phyloP scores from a whole-genome alignment of 1,139 yeast species.

The Meyerozyma guilliermondii region DNA sequence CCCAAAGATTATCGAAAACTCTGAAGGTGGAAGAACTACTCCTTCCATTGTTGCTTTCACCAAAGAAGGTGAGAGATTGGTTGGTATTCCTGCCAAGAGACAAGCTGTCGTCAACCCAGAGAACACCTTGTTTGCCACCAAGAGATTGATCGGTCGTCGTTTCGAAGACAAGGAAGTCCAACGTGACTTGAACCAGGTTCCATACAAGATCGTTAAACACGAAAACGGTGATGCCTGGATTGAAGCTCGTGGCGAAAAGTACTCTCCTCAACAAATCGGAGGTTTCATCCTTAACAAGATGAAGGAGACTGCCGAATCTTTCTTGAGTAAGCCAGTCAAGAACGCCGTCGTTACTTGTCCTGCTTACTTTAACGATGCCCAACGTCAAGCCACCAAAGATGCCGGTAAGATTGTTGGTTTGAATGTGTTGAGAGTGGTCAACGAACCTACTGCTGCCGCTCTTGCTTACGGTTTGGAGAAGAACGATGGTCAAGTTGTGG shows the following conservation, averaged over 20 bases:
- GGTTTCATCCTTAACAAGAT: constrained; percentile 93
- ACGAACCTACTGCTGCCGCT: constrained; percentile 99
- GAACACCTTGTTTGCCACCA: constrained; percentile 95
- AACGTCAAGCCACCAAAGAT: constrained; percentile 97
- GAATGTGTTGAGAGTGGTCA: constrained; percentile 93
- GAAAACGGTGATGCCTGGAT: constrained; percentile 98
- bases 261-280: constrained; percentile 97
- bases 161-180: constrained; percentile 95
- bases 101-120: constrained; percentile 99
- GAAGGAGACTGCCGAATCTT: constrained; percentile 95
- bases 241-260: constrained; percentile 89
- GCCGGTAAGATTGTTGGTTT: constrained; percentile 98
- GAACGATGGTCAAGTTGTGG: constrained; percentile 69
- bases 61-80: constrained; percentile 86
- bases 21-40: constrained; percentile 98
- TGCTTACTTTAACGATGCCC: constrained; percentile 97
- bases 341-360: constrained; percentile 98
- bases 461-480: constrained; percentile 95
- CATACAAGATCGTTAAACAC: constrained; percentile 96
- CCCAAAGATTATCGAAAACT: constrained; percentile 95
- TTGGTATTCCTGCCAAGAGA: constrained; percentile 98
- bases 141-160: constrained; percentile 97
- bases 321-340: constrained; percentile 76
- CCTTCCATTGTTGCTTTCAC: constrained; percentile 99
- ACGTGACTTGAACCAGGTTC: constrained; percentile 93